Conservation (phyloP, 2,329 filamentous ascomycete species). For the Aspergillus aculeatus region DNA sequence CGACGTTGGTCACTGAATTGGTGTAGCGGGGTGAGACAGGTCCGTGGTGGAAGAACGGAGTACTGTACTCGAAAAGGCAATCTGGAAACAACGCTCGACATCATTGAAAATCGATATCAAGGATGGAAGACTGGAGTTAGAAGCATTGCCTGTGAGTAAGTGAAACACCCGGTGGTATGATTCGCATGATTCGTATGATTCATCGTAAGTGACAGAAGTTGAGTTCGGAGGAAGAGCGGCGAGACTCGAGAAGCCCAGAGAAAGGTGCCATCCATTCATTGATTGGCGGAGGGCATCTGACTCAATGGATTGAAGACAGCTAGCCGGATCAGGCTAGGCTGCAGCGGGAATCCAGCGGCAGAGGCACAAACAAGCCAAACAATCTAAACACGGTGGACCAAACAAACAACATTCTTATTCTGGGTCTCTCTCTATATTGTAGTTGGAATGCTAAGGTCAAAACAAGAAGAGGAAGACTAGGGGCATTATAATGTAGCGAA, state of each 20-base stretch:
- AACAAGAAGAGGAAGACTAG: no score
- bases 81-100: constrained; percentile 21
- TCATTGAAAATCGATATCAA: constrained; percentile 8
- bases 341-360: background rate
- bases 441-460: no score
- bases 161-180: background rate
- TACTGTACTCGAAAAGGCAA: constrained; percentile 16
- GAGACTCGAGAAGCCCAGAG: background rate
- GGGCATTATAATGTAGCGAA: no score
- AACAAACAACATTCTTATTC: background rate
- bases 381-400: background rate
- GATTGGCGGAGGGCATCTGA: background rate
- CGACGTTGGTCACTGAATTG: background rate
- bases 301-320: background rate
- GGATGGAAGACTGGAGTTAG: background rate
- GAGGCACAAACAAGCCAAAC: background rate
- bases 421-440: no score
- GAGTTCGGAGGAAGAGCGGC: background rate
- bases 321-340: background rate
- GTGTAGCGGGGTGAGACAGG: background rate
- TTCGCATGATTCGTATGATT: no score
- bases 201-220: background rate
- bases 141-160: no score
- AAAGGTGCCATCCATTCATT: background rate
- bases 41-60: constrained; percentile 4